A percentile compares a stretch with the other conserved stretches of the same genome.
These are phyloP conservation scores for Betula pendula DNA, from an alignment of 306 rosid species.

Conservation along the genomic window DNA sequence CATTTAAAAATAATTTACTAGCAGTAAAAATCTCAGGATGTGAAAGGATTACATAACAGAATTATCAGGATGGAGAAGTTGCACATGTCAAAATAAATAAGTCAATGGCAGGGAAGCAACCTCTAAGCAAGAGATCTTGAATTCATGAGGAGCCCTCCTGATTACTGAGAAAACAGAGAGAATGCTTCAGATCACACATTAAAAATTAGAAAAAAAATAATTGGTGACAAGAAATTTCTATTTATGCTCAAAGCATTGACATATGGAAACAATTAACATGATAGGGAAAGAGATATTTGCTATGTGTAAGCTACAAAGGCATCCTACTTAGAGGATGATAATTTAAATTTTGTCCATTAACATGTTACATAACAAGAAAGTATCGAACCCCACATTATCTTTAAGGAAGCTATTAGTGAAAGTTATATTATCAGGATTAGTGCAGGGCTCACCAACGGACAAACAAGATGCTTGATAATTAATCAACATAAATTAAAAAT, in stretches of 20 bases:
- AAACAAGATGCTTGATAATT: not conserved
- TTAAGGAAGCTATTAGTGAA: not conserved
- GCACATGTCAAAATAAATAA: slow-evolving; percentile 12
- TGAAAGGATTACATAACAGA: not conserved
- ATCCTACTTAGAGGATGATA: not conserved
- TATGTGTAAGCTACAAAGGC: not conserved
- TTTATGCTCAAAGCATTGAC: slow-evolving; percentile 9
- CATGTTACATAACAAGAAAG: not conserved
- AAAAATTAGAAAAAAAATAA: slow-evolving; percentile 7
- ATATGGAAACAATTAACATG: not conserved
- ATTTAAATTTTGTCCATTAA: not conserved
- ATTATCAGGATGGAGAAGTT: not conserved
- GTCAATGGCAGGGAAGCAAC: slow-evolving; percentile 45
- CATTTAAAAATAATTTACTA: not conserved
- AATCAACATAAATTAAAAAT: not conserved
- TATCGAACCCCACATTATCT: not conserved
- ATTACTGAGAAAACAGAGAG: slow-evolving; percentile 59
- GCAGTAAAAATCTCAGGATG: not conserved
- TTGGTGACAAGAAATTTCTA: slow-evolving; percentile 8
- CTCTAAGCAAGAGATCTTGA: slow-evolving; percentile 94
- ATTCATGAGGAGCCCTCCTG: slow-evolving; percentile 95
- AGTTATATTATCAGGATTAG: not conserved
- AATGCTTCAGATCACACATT: slow-evolving; percentile 20
- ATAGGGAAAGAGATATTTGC: not conserved
- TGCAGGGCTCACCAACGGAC: not conserved